These are phyloP conservation scores for Spongiforma sp. DNA, from an alignment of 1,284 basidiomycete genomes.

Conservation along the genomic window DNA sequence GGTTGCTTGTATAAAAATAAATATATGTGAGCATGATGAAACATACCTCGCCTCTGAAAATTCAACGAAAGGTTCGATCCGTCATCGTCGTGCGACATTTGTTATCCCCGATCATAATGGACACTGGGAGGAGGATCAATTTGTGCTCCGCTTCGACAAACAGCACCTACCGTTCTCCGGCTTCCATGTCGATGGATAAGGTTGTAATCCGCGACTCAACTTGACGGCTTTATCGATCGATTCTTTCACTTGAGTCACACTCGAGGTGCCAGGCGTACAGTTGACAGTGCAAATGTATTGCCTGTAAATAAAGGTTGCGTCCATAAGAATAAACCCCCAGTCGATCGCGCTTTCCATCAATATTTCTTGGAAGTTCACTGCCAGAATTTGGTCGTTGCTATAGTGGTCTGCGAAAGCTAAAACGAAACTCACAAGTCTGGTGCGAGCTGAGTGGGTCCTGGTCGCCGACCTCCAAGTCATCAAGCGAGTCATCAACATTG, in stretches of 20 bases:
- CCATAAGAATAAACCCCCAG: too few species aligned
- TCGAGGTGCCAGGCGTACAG: not conserved
- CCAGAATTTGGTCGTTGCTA: too few species aligned
- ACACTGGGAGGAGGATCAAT: not conserved
- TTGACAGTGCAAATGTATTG: not conserved
- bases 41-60: not conserved
- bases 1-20: not conserved
- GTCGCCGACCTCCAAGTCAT: too few species aligned
- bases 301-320: too few species aligned
- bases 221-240: not conserved
- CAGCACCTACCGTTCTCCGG: not conserved
- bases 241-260: not conserved
- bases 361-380: too few species aligned
- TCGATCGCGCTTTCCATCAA: too few species aligned
- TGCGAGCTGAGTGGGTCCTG: too few species aligned
- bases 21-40: not conserved
- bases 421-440: too few species aligned
- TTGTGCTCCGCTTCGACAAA: not conserved
- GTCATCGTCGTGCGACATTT: not conserved
- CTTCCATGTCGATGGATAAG: not conserved
- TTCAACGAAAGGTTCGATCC: not conserved
- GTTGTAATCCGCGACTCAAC: not conserved
- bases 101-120: not conserved
- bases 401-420: too few species aligned
- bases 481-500: too few species aligned